Base-by-base conservation (phyloP, 768 basidiomycete genomes). In the Tulasnella sp. region DNA sequence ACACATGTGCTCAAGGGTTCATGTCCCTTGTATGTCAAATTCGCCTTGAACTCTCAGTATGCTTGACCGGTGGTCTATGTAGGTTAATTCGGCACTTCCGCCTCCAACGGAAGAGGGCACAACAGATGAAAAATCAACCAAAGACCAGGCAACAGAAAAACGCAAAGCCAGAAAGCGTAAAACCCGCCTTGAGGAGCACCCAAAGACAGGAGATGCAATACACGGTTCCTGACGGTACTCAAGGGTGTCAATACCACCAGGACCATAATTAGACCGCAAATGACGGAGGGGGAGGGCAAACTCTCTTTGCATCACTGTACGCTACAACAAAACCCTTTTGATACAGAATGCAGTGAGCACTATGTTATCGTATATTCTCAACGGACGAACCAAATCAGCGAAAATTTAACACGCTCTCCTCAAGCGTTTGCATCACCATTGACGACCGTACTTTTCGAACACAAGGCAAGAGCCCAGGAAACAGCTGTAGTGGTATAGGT, bases 1-100 rank as follows among this genome's bases (percentile, higher is more conserved):
- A 81, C 52, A 62, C 65, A 11, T 71, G 84, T 1, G 75, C 78
- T 6, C 69, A 70, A 43, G 69, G 70, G 0, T 82, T 85, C 63
- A 66, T 84, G 9, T 64, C 68, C 34, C 78, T 79, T 73, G 86
- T 75, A 63, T 49, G 66, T 74, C 29, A 19, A 1, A 14, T 54
- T 34, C 40, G 27, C 27, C 41, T 19, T 43, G n/a, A 19, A 9
- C 17, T 17, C 9, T 39, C 11, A 39, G 17, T 9, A 39, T 17
- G 11, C 36, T 11, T 39, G 9, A n/a, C 9, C 17, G 36, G 36
- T n/a, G 11, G 11, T 39, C 36, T 39, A 11, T 11, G 11, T n/a
- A 39, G 11, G 36, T n/a, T 39, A 17, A 39, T n/a, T 11, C n/a
- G 17, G 17, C 11, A 39, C 36, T n/a, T 39, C n/a, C 36, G 11